These are phyloP conservation scores for Boletus pseudo-olivaceus DNA, from an alignment of 768 basidiomycete species.

Conservation along the genomic window DNA sequence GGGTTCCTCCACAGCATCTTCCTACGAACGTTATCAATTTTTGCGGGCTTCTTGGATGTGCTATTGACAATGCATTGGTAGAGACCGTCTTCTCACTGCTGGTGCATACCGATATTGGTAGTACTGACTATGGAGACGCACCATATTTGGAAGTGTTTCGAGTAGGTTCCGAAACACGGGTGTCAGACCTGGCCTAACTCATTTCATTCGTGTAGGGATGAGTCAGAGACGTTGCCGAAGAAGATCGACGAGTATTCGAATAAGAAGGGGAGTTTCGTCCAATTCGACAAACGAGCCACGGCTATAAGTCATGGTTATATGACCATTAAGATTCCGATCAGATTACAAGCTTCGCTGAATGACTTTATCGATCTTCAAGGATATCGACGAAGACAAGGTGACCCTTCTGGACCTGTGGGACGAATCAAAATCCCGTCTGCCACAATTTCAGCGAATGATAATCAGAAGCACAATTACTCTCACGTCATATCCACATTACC, in stretches of 20 bases:
- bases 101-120: neutral
- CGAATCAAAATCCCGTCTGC: too few species aligned
- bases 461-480: too few species aligned
- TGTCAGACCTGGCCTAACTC: neutral
- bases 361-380: too few species aligned
- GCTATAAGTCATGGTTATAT: neutral
- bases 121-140: neutral
- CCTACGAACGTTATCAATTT: slow-evolving; percentile 28
- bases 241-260: neutral
- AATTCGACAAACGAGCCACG: slow-evolving; percentile 2
- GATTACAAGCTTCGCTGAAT: too few species aligned
- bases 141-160: slow-evolving; percentile 7
- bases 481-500: too few species aligned
- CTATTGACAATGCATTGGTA: neutral
- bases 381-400: too few species aligned
- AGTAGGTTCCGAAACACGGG: neutral
- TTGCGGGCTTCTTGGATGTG: neutral
- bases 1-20: slow-evolving; percentile 15
- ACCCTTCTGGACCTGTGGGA: too few species aligned
- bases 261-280: neutral
- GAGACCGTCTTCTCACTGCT: neutral
- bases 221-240: slow-evolving; percentile 2
- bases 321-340: neutral
- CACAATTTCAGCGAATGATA: too few species aligned
- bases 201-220: neutral